Conservation (phyloP, 2,329 filamentous ascomycete genomes). For the Sarocladiaceae sp. region DNA sequence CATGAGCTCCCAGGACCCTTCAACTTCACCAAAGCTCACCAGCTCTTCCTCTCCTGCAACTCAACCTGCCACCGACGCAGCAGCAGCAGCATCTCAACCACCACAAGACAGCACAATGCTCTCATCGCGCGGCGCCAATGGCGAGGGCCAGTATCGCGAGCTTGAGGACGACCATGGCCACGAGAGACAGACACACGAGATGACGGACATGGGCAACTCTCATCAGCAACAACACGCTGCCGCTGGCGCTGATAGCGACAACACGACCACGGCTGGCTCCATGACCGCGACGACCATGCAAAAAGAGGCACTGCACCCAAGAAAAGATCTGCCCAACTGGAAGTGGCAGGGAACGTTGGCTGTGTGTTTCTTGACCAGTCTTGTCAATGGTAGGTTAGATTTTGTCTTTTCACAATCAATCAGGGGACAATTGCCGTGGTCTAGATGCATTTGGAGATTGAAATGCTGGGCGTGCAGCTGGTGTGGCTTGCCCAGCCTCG, state of each 20-base stretch:
- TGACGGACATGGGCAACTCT: conserved; percentile 5
- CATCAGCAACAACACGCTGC: not conserved
- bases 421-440: not conserved
- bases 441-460: not conserved
- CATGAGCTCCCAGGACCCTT: no score
- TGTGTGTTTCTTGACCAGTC: conserved; percentile 10
- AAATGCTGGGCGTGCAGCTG: conserved; percentile 4
- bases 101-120: not conserved
- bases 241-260: not conserved
- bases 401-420: not conserved
- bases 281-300: not conserved
- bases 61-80: conserved; percentile 1
- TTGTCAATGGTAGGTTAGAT: conserved; percentile 11
- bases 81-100: not conserved
- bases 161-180: conserved; percentile 1
- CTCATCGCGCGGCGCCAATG: conserved; percentile 1
- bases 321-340: conserved; percentile 9
- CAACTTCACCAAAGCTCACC: no score
- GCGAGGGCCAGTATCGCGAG: conserved; percentile 1
- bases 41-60: not conserved
- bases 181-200: no score
- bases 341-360: conserved; percentile 12
- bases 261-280: not conserved
- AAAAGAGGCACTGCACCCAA: not conserved
- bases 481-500: conserved; percentile 9